Evolutionary conservation across 2,329 filamentous ascomycete genomes (phyloP), one percentile per base, ranked within the genome.

Genomic region (Curvularia hawaiiensis): DNA sequence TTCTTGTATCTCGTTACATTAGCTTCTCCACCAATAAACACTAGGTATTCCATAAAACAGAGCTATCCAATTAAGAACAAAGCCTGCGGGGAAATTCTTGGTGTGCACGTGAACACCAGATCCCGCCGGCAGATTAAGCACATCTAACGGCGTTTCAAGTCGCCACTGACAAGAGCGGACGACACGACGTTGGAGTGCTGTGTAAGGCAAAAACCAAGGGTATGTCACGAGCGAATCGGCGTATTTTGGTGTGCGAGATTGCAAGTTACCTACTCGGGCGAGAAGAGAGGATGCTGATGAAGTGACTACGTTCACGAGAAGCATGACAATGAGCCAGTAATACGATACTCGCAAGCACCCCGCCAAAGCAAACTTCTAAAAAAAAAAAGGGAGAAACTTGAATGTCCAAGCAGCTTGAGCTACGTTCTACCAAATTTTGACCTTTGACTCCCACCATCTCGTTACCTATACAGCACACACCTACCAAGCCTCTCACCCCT

Each of bases 81-180:
- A 54, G 56, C 64, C 64, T 63, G 61, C 69, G 62, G 66, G 67
- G 70, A 66, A 63, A 50, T 56, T 62, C 57, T 47, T 56, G 62
- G 56, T 47, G 62, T 64, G 65, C 62, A 68, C 64, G 62, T 54
- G 63, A 66, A 12, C 22, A 44, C 41, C 56, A 62, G 65, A 65
- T 69, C 9, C 30, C 58, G 60, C 66, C 69, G 65, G 69, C 40
- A 59, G 57, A 62, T 67, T 56, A 61, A 66, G 66, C 67, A 69
- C 64, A 57, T 60, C 58, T 60, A 65, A 58, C 63, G 62, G 63
- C 67, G 63, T 63, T 67, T 58, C 69, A 69, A 71, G 71, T 71
- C 54, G 43, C 54, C 16, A 61, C 67, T 60, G 63, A 60, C 56
- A 5, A 10, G 24, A n/a, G 24, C 16, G 11, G 8, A 8, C 24